Conservation (phyloP, 2,329 filamentous ascomycete genomes). For the Plectosphaerella plurivora region DNA sequence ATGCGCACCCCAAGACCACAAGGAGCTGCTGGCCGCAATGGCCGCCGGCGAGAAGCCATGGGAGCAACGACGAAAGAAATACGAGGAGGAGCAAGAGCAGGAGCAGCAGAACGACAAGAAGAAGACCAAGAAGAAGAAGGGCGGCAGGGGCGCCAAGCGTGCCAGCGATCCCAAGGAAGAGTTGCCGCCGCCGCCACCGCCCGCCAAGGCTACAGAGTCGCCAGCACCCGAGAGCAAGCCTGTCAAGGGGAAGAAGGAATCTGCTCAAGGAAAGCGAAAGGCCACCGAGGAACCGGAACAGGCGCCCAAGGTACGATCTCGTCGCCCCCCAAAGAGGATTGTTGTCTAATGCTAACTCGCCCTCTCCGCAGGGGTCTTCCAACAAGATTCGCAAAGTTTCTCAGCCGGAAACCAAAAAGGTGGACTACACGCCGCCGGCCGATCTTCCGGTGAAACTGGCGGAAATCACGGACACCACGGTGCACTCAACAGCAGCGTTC, state of each 20-base stretch:
- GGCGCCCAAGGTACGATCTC: slow-evolving; percentile 39
- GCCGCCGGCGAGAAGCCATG: slow-evolving; percentile 79
- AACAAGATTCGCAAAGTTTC: slow-evolving; percentile 53
- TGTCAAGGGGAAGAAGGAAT: slow-evolving; percentile 43
- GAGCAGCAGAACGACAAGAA: slow-evolving; percentile 49
- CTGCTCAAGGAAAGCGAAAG: slow-evolving; percentile 51
- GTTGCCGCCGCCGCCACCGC: slow-evolving; percentile 8
- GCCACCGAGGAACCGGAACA: slow-evolving; percentile 51
- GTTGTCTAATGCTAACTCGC: not conserved
- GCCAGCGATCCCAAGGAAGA: slow-evolving; percentile 58
- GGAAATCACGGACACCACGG: slow-evolving; percentile 57
- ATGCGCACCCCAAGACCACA: slow-evolving; percentile 81
- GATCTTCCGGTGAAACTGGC: slow-evolving; percentile 47
- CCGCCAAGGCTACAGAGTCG: slow-evolving; percentile 29
- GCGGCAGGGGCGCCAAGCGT: slow-evolving; percentile 60
- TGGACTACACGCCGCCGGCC: slow-evolving; percentile 42
- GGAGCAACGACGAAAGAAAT: slow-evolving; percentile 63
- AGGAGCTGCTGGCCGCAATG: slow-evolving; percentile 73
- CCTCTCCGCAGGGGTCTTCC: slow-evolving; percentile 27
- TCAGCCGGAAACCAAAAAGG: slow-evolving; percentile 35
- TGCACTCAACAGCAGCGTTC: slow-evolving; percentile 61
- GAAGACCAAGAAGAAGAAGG: slow-evolving; percentile 39
- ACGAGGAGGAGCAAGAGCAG: slow-evolving; percentile 58
- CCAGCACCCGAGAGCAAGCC: slow-evolving; percentile 35
- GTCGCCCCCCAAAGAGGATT: too few species aligned